Evolutionary conservation across 2,329 filamentous ascomycete genomes (phyloP), one percentile per base, ranked within the genome.

Genomic region (Trichoderma endophyticum): DNA sequence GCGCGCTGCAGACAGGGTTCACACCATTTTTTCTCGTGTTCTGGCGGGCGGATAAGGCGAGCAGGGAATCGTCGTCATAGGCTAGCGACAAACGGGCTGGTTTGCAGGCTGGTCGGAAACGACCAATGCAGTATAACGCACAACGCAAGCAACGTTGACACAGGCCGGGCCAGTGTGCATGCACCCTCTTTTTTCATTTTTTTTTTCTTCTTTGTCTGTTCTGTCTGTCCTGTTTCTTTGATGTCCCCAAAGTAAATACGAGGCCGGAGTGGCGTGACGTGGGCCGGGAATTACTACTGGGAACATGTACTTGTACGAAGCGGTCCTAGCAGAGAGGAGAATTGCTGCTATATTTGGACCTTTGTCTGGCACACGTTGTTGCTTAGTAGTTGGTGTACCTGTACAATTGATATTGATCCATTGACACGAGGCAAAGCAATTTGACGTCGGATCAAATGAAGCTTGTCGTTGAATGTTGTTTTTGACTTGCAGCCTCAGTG

Each of bases 21-120:
- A 39, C 48, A 63, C 30, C 60, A 43, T 63, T 64, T 70, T 54
- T 70, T 70, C 68, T 70, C 68, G 68, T 70, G 68, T 70, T 70
- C 60, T 64, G 68, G 43, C 59, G 48, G 39, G 66, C 66, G 66
- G 57, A 70, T 70, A 70, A 69, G 65, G 65, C 65, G 65, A 60
- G 65, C 36, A 68, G 63, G 63, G 63, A 57, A 36, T 65, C 30
- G 48, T 56, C 63, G 63, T 66, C 63, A 66, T 66, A 57, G 63
- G 63, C 26, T 43, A n/a, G 36, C 34, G 43, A 30, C 34, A 63
- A 63, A 34, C 26, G 57, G 61, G 61, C 36, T 64, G 61, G 61
- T 51, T 30, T 64, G 14, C 64, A 21, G 64, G 63, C 30, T 59
- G 57, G 66, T 70, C 56, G 57, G 32, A 62, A 39, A 30, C 56